These are phyloP conservation scores for Annulohypoxylon nitens DNA, from an alignment of 495 filamentous ascomycete genomes.

Conservation along the genomic window DNA sequence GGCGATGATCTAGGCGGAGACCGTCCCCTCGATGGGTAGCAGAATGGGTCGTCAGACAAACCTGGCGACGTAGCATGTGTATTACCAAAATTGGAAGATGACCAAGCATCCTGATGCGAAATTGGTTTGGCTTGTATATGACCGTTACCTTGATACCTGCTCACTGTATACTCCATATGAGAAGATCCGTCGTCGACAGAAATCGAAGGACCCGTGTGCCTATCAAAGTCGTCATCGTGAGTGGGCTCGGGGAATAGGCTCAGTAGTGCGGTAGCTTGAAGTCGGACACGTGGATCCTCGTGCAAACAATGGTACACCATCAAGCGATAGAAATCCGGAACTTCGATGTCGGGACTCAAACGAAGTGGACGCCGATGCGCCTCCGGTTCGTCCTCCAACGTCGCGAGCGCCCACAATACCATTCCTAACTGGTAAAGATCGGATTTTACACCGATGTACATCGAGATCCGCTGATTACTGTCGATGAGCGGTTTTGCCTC, in stretches of 20 bases:
- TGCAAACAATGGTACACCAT: constrained; percentile 62
- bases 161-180: constrained; percentile 51
- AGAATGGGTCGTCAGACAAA: constrained; percentile 51
- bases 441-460: constrained; percentile 99
- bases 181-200: constrained; percentile 53
- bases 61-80: constrained; percentile 44
- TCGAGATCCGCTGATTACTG: constrained; percentile 91
- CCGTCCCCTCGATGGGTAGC: constrained; percentile 59
- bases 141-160: constrained; percentile 42
- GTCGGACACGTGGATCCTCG: constrained; percentile 57
- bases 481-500: constrained; percentile 90
- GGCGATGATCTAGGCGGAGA: constrained; percentile 62
- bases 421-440: constrained; percentile 96
- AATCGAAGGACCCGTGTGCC: constrained; percentile 44
- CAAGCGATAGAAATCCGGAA: constrained; percentile 59
- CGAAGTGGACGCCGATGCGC: constrained; percentile 77
- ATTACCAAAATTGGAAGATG: constrained; percentile 45
- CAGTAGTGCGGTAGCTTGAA: constrained; percentile 59
- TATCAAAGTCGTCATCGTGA: constrained; percentile 46
- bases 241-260: constrained; percentile 55
- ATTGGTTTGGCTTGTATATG: constrained; percentile 50
- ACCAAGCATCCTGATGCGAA: constrained; percentile 52
- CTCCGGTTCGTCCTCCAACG: constrained; percentile 91
- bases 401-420: constrained; percentile 94
- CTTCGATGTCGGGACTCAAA: constrained; percentile 55